Conservation (phyloP, 2,329 filamentous ascomycete species). For the Aschersonia sp. region DNA sequence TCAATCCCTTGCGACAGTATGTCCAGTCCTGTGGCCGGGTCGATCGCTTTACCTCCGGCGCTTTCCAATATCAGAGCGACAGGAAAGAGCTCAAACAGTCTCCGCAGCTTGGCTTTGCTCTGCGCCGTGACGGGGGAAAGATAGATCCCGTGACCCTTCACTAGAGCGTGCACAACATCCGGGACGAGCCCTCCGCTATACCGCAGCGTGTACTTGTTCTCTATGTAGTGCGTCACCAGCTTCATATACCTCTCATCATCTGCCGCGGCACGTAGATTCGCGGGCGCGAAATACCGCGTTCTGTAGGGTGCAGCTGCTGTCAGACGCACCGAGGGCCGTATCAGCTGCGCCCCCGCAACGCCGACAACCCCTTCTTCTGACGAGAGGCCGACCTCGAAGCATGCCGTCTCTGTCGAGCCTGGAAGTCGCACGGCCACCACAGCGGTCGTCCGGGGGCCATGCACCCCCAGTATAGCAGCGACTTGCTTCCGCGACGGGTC, state of each 20-base stretch:
- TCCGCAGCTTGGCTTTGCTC: slow-evolving; percentile 40
- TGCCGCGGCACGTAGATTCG: slow-evolving; percentile 42
- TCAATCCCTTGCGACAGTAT: slow-evolving; percentile 24
- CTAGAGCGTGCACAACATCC: slow-evolving; percentile 42
- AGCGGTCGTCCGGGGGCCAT: slow-evolving; percentile 39
- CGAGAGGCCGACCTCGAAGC: slow-evolving; percentile 36
- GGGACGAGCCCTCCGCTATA: slow-evolving; percentile 48
- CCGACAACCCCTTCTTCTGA: slow-evolving; percentile 7
- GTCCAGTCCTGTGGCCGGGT: slow-evolving; percentile 25
- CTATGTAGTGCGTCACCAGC: slow-evolving; percentile 34
- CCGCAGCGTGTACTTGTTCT: slow-evolving; percentile 40
- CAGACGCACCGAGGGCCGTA: slow-evolving; percentile 26
- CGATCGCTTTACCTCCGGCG: slow-evolving; percentile 39
- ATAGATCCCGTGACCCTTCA: slow-evolving; percentile 48
- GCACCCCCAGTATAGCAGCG: slow-evolving; percentile 35
- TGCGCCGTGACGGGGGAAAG: slow-evolving; percentile 36
- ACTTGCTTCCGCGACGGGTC: slow-evolving; percentile 25
- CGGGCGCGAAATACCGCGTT: slow-evolving; percentile 46
- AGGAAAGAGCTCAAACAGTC: slow-evolving; percentile 44
- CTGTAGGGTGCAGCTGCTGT: slow-evolving; percentile 19
- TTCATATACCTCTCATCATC: slow-evolving; percentile 32
- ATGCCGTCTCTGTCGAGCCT: slow-evolving; percentile 16
- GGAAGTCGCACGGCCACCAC: slow-evolving; percentile 37
- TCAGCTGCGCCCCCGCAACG: slow-evolving; percentile 16
- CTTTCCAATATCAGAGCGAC: slow-evolving; percentile 47